A percentile compares a stretch with the other conserved stretches of the same genome.
These are phyloP conservation scores for Podila clonocystis DNA, from an alignment of 192 early-diverging fungal genomes.

Conservation along the genomic window DNA sequence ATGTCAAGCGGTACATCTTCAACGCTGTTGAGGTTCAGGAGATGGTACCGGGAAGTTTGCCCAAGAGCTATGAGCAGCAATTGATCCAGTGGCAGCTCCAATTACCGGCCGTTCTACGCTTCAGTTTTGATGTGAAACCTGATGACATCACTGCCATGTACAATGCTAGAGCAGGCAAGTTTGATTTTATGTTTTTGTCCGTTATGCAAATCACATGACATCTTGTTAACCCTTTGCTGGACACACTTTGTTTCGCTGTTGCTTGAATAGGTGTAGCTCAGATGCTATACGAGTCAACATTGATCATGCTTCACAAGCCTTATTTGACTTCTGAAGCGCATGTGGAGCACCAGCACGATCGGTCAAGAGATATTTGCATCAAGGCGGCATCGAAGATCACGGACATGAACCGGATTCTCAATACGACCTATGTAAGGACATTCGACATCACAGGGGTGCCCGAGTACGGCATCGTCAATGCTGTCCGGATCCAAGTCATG, in stretches of 20 bases:
- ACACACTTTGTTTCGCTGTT: background rate
- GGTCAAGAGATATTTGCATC: conserved; percentile 43
- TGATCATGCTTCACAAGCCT: conserved; percentile 43
- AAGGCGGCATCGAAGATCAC: conserved; percentile 43
- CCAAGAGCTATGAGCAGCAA: conserved; percentile 42
- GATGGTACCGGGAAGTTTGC: conserved; percentile 43
- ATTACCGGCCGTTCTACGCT: conserved; percentile 29
- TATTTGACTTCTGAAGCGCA: conserved; percentile 16
- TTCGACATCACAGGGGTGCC: conserved; percentile 19
- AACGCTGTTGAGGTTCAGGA: conserved; percentile 32
- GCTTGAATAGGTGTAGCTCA: conserved; percentile 30
- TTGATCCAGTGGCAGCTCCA: conserved; percentile 47
- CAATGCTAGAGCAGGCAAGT: conserved; percentile 39
- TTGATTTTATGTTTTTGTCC: background rate
- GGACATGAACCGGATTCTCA: conserved; percentile 14
- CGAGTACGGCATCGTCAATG: conserved; percentile 30
- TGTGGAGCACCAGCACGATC: conserved; percentile 8
- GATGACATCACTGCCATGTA: conserved; percentile 19
- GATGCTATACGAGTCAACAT: conserved; percentile 36
- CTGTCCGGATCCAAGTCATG: conserved; percentile 38
- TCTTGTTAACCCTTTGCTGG: background rate
- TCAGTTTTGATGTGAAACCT: conserved; percentile 27
- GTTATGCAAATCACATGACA: no score
- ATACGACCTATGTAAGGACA: conserved; percentile 19
- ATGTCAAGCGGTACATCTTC: conserved; percentile 46